Percentiles rank a stretch among this genome's conserved stretches.
Conservation (phyloP, 768 basidiomycete species). For the Tricholoma sp. region DNA sequence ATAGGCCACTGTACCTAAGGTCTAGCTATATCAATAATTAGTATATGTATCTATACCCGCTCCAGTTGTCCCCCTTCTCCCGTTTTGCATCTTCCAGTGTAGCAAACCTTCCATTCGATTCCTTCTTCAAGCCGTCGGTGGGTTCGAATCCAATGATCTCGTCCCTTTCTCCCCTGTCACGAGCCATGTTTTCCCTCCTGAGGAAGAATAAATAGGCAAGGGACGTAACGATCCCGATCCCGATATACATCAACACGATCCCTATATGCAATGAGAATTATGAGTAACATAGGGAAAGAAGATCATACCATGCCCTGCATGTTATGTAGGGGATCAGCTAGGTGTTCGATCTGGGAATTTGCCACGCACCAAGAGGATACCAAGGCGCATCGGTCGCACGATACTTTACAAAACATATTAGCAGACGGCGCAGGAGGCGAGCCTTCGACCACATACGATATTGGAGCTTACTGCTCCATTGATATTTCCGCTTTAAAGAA, state of each 20-base stretch:
- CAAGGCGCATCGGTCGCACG: slow-evolving; percentile 61
- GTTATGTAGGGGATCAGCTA: not conserved
- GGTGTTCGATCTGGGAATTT: not conserved
- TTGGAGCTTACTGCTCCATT: slow-evolving; percentile 78
- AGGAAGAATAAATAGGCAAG: slow-evolving; percentile 36
- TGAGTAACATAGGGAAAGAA: not conserved
- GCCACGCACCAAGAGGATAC: slow-evolving; percentile 46
- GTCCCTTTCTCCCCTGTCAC: slow-evolving; percentile 64
- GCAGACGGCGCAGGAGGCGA: not conserved
- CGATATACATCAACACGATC: slow-evolving; percentile 70
- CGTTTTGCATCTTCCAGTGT: slow-evolving; percentile 60
- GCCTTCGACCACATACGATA: slow-evolving; percentile 42
- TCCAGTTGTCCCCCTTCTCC: slow-evolving; percentile 72
- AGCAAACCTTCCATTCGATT: slow-evolving; percentile 52
- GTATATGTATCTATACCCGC: slow-evolving; percentile 66
- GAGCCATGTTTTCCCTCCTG: slow-evolving; percentile 55
- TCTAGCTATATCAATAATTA: slow-evolving; percentile 21
- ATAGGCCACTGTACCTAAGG: too few species aligned
- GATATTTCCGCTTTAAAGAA: slow-evolving; percentile 56
- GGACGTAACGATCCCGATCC: slow-evolving; percentile 51
- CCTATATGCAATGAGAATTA: slow-evolving; percentile 34
- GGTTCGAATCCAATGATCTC: slow-evolving; percentile 56
- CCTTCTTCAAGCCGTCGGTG: slow-evolving; percentile 24
- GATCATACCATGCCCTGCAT: slow-evolving; percentile 23
- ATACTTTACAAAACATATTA: slow-evolving; percentile 36